phyloP scores from a whole-genome alignment of 345 rosid genomes.

The Bruguiera parviflora region DNA sequence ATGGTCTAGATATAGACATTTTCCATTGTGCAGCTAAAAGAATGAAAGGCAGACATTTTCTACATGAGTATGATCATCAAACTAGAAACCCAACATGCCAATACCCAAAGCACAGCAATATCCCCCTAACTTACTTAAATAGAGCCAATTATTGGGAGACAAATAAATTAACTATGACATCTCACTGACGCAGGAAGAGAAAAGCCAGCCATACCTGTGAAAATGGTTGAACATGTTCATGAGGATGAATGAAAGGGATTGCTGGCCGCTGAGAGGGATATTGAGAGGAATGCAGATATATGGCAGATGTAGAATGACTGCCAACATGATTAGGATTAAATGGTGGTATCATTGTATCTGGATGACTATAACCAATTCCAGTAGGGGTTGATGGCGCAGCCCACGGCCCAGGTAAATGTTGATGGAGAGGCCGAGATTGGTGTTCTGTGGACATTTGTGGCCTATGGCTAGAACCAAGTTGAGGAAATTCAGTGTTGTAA shows the following conservation, averaged over 20 bases:
- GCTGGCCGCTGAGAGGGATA: conserved; percentile 73
- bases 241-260: conserved; percentile 53
- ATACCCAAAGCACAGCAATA: too few relatives aligned
- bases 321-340: conserved; percentile 59
- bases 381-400: conserved; percentile 42
- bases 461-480: conserved; percentile 56
- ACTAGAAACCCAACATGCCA: too few relatives aligned
- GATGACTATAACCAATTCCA: conserved; percentile 70
- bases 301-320: conserved; percentile 46
- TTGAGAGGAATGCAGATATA: conserved; percentile 60
- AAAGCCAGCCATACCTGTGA: conserved; percentile 48
- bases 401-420: conserved; percentile 60
- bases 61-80: too few relatives aligned
- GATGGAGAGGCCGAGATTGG: conserved; percentile 51
- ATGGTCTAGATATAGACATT: too few relatives aligned
- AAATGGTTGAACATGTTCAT: conserved; percentile 60
- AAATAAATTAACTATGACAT: not conserved
- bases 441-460: conserved; percentile 64
- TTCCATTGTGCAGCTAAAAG: too few relatives aligned
- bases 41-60: too few relatives aligned
- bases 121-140: too few relatives aligned
- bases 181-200: not conserved
- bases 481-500: conserved; percentile 83
- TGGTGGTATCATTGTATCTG: conserved; percentile 60
- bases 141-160: not conserved